Percentiles rank a stretch among this genome's conserved stretches.
These are phyloP conservation scores for Naganishia randhawae DNA, from an alignment of 768 basidiomycete species.

Conservation along the genomic window DNA sequence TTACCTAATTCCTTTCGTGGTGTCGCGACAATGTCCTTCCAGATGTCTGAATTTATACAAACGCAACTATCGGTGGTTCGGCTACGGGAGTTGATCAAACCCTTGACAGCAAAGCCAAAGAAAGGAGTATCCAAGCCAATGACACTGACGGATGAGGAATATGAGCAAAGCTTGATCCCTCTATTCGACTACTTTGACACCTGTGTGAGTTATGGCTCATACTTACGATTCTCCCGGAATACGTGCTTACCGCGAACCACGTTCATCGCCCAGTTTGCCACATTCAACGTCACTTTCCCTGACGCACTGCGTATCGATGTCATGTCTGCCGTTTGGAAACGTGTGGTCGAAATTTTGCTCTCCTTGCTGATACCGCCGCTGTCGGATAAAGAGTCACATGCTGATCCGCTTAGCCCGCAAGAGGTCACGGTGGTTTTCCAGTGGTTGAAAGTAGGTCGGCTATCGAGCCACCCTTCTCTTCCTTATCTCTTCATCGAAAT, in stretches of 20 bases:
- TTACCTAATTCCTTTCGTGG: background rate
- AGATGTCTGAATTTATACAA: conserved; percentile 44
- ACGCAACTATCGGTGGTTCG: conserved; percentile 31
- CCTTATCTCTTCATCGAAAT: background rate
- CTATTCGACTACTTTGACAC: conserved; percentile 48
- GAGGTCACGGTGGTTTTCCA: conserved; percentile 50
- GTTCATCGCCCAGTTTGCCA: conserved; percentile 40
- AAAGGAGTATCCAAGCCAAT: conserved; percentile 29
- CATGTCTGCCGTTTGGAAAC: conserved; percentile 44
- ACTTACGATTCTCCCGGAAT: background rate
- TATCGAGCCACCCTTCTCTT: too few relatives aligned
- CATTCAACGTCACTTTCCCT: conserved; percentile 44
- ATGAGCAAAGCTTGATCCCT: conserved; percentile 41
- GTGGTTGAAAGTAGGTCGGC: conserved; percentile 41
- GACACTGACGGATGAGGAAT: conserved; percentile 36
- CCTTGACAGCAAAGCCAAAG: conserved; percentile 45
- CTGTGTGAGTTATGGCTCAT: conserved; percentile 36
- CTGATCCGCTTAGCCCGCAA: conserved; percentile 24
- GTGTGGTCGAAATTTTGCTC: conserved; percentile 43
- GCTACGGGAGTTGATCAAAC: conserved; percentile 36
- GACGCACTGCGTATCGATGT: conserved; percentile 33
- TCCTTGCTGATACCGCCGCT: conserved; percentile 47
- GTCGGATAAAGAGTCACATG: conserved; percentile 38
- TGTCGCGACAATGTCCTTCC: background rate
- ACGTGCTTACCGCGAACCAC: background rate